These are phyloP conservation scores for Agrostemma githago DNA, from an alignment of 148 eudicot genomes.

Conservation along the genomic window DNA sequence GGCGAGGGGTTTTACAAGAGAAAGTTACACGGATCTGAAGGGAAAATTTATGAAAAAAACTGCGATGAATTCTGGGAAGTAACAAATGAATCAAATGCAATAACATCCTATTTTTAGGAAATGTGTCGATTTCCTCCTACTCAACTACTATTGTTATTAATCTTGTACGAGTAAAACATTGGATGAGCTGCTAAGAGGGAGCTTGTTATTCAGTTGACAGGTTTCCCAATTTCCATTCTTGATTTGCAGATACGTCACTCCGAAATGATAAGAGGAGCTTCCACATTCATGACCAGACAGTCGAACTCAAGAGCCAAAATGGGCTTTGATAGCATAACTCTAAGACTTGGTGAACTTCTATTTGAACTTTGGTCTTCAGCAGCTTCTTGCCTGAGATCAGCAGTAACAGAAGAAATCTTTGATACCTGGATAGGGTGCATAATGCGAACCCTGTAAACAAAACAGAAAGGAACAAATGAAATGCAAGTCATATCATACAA, in stretches of 20 bases:
- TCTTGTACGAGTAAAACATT: too few species aligned
- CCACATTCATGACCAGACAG: slow-evolving; percentile 68
- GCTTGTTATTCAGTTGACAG: too few species aligned
- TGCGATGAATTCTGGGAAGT: background rate
- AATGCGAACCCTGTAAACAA: slow-evolving; percentile 52
- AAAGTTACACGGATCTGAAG: background rate
- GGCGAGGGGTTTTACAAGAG: background rate
- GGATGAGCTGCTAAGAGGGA: background rate
- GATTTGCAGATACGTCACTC: slow-evolving; percentile 10
- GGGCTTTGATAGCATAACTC: slow-evolving; percentile 82
- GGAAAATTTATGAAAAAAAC: background rate
- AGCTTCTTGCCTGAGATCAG: slow-evolving; percentile 18
- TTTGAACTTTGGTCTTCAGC: slow-evolving; percentile 21
- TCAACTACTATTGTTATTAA: background rate
- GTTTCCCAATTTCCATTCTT: background rate
- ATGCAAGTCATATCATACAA: background rate
- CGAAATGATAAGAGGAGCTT: slow-evolving; percentile 52
- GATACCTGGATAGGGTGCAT: slow-evolving; percentile 54
- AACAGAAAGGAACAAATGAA: background rate
- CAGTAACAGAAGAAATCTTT: slow-evolving; percentile 23
- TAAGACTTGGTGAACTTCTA: slow-evolving; percentile 44
- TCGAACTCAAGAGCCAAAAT: slow-evolving; percentile 73
- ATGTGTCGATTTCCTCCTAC: background rate
- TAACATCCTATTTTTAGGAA: background rate
- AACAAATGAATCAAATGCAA: background rate